A percentile compares a stretch with the other conserved stretches of the same genome.
Evolutionary conservation across 139 green algal genomes (phyloP).

Genomic region (Closterium sp.): DNA sequence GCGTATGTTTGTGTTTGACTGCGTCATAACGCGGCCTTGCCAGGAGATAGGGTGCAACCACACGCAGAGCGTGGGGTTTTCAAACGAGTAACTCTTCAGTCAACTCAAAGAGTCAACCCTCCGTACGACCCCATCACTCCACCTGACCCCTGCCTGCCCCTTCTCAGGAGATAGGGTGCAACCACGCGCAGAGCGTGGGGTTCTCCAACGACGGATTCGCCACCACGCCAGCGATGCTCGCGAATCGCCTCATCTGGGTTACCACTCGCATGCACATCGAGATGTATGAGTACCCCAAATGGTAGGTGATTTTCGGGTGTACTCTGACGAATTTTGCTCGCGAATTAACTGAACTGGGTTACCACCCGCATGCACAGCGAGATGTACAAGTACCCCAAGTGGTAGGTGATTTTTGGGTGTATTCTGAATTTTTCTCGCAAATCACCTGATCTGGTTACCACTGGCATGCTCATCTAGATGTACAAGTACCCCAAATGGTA

Average conservation of each 20-base stretch:
- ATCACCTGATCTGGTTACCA: no score
- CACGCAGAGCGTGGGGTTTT: slow-evolving; percentile 31
- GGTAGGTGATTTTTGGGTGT: no score
- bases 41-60: slow-evolving; percentile 28
- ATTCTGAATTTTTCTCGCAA: no score
- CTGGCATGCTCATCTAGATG: no score
- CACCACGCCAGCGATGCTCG: slow-evolving; percentile 37
- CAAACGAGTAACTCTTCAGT: no score
- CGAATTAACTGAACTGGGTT: slow-evolving; percentile 57
- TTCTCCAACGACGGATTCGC: slow-evolving; percentile 49
- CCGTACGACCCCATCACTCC: no score
- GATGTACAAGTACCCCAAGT: slow-evolving; percentile 84
- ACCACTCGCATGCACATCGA: slow-evolving; percentile 87
- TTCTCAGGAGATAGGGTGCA: slow-evolving; percentile 35
- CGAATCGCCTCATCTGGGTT: slow-evolving; percentile 58
- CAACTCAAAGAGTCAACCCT: no score
- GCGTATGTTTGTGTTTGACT: neutral
- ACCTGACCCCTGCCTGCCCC: no score
- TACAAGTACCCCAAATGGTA: no score
- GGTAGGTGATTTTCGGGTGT: slow-evolving; percentile 56
- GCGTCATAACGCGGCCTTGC: neutral
- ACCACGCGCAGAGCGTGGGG: slow-evolving; percentile 34
- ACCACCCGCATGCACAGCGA: slow-evolving; percentile 87
- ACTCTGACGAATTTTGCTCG: slow-evolving; percentile 11
- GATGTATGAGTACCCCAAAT: slow-evolving; percentile 86